phyloP scores from a whole-genome alignment of 306 rosid genomes.

The Begonia fuchsioides region DNA sequence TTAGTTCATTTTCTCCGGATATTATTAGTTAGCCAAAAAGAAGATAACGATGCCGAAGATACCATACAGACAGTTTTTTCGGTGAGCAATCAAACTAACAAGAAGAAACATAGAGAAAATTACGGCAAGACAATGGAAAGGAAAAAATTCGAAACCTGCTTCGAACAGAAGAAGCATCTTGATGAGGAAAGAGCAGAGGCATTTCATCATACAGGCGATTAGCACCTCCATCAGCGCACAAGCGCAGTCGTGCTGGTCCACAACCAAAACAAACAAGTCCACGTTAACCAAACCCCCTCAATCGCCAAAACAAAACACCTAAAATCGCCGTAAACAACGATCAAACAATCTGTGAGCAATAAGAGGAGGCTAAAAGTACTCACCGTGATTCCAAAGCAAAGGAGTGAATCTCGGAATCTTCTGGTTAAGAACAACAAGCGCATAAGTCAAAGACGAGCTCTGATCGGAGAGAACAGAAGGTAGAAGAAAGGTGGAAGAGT shows the following conservation, averaged over 20 bases:
- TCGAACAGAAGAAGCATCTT: conserved; percentile 43
- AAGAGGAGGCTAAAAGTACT: background rate
- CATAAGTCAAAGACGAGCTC: conserved; percentile 20
- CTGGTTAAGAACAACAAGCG: conserved; percentile 73
- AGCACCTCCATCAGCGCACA: conserved; percentile 98
- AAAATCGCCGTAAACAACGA: background rate
- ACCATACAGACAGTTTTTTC: no score
- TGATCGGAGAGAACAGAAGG: conserved; percentile 17
- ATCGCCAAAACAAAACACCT: background rate
- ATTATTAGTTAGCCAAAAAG: no score
- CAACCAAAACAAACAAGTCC: conserved; percentile 9
- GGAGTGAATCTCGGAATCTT: conserved; percentile 67
- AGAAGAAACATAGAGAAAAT: background rate
- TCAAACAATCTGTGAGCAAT: background rate
- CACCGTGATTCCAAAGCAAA: conserved; percentile 82
- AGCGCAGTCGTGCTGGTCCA: conserved; percentile 48
- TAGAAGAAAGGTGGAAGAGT: conserved; percentile 60
- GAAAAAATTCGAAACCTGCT: conserved; percentile 24
- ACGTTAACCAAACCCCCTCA: conserved; percentile 1
- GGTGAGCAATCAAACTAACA: no score
- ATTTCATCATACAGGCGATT: conserved; percentile 72
- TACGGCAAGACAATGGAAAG: background rate
- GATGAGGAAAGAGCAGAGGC: conserved; percentile 53
- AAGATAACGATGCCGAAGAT: no score
- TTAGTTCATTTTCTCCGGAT: no score